phyloP scores from a whole-genome alignment of 192 early-diverging fungal genomes.

The Hyaloraphidium curvatum region DNA sequence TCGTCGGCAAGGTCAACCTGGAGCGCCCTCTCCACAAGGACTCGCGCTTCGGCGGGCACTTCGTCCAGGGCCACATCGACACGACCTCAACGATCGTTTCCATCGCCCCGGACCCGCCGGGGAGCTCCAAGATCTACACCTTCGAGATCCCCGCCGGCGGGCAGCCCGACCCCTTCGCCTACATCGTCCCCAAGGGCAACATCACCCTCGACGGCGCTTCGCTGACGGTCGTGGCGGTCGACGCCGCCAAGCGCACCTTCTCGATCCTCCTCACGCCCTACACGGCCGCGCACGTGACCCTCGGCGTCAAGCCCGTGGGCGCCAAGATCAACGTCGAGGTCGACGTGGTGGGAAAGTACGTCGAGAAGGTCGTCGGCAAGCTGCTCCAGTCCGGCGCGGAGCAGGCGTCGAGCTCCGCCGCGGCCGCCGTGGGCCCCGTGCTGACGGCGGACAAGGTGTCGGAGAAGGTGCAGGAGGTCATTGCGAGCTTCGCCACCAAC shows the following conservation, averaged over 20 bases:
- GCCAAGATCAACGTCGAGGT: conserved; percentile 85
- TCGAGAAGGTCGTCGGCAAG: not conserved
- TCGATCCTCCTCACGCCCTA: conserved; percentile 90
- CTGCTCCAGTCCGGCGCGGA: no score
- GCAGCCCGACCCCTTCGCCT: conserved; percentile 41
- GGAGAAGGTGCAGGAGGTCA: no score
- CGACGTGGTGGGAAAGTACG: conserved; percentile 78
- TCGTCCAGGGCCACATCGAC: conserved; percentile 95
- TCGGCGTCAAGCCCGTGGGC: conserved; percentile 52
- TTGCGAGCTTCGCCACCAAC: no score
- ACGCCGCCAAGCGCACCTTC: conserved; percentile 52
- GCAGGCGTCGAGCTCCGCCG: no score
- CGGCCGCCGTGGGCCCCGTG: no score
- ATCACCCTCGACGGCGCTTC: conserved; percentile 87
- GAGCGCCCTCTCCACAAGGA: conserved; percentile 76
- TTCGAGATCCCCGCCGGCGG: conserved; percentile 1
- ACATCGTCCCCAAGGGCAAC: conserved; percentile 91
- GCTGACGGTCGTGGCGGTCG: conserved; percentile 79
- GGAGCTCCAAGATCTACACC: conserved; percentile 43
- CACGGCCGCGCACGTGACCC: conserved; percentile 65
- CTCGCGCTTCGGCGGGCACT: conserved; percentile 88
- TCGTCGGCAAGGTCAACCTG: conserved; percentile 70
- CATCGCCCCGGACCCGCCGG: conserved; percentile 52
- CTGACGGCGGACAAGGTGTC: no score
- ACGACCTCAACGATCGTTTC: conserved; percentile 56